Base-by-base conservation (phyloP, 805 yeast genomes). In the Candida bentonensis region DNA sequence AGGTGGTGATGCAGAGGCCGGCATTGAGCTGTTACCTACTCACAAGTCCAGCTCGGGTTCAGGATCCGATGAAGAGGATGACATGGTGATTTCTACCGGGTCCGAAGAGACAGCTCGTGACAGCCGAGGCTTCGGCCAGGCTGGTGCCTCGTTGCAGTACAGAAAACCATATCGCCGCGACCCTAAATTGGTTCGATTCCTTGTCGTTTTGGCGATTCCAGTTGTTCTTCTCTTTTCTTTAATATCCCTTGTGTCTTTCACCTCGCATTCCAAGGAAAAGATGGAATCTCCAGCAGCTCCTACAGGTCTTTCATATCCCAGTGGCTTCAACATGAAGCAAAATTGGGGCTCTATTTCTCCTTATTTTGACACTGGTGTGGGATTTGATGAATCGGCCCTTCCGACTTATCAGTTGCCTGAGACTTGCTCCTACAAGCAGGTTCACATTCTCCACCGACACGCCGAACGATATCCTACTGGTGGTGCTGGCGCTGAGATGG, bases 381-480 rank as follows among this genome's bases (percentile, higher is more conserved):
- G 56, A 13, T 64, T 61, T 49, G 54, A 50, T 7, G 42, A 48
- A n/a, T 49, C 46, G 7, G 59, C 61, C 3, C 52, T 53, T 23
- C 48, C 45, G 42, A 53, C 49, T 42, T 51, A 51, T 27, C 55
- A 58, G 4, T 48, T 58, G 21, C 61, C 65, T 2, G 64, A 59
- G 5, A 65, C 64, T 40, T 78, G 83, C 59, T 53, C 60, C 3
- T 65, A 78, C 45, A 74, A 74, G 51, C 89, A 82, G 59, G 84
- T 81, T 7, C 86, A 80, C 51, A 61, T 82, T 21, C 62, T 81
- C 43, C 76, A 78, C 51, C 72, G 95, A 55, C 94, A 85, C 55
- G 94, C 89, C 20, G 92, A 83, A 59, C 66, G 94, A 50, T 82
- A 68, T 54, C 86, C 85, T 2, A 71, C 82, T 2, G 58, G 52